Percentiles rank a stretch among this genome's conserved stretches.
phyloP scores from a whole-genome alignment of 2,329 filamentous ascomycete genomes.

The Talaromyces sp. region DNA sequence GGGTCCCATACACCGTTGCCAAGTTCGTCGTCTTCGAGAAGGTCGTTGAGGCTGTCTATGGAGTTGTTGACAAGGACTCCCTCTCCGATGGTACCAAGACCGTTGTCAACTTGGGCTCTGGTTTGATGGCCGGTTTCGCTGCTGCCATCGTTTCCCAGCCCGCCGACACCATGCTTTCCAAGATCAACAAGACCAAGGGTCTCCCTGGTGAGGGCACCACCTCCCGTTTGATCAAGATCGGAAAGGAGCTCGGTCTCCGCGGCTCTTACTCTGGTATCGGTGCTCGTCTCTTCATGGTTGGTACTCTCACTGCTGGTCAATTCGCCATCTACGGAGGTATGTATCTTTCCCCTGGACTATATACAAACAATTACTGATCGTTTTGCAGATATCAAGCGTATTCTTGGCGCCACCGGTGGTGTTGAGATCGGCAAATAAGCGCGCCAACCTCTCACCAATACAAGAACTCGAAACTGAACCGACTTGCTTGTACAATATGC shows the following conservation, averaged over 20 bases:
- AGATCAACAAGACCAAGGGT: conserved; percentile 95
- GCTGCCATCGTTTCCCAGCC: conserved; percentile 83
- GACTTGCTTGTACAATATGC: neutral
- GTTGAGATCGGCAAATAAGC: conserved; percentile 60
- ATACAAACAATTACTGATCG: neutral
- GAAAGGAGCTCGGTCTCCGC: conserved; percentile 72
- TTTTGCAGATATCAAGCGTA: conserved; percentile 56
- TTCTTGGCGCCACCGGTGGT: conserved; percentile 66
- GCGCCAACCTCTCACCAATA: neutral
- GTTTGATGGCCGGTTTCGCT: conserved; percentile 81
- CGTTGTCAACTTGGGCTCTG: conserved; percentile 75
- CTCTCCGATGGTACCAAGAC: conserved; percentile 68
- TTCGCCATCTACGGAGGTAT: conserved; percentile 77
- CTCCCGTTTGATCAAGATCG: conserved; percentile 80
- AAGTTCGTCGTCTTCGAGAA: conserved; percentile 95
- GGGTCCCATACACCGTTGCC: conserved; percentile 89
- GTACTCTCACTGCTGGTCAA: conserved; percentile 71
- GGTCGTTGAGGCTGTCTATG: conserved; percentile 70
- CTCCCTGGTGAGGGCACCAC: conserved; percentile 78
- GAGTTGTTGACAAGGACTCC: conserved; percentile 63
- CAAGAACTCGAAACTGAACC: neutral
- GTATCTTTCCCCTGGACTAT: neutral
- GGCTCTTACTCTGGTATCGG: conserved; percentile 78
- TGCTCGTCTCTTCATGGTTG: conserved; percentile 71
- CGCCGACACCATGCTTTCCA: conserved; percentile 88